Evolutionary conservation across 1,284 basidiomycete species (phyloP), one percentile per base, ranked within the genome.

Genomic region (Microbotryum saponariae): DNA sequence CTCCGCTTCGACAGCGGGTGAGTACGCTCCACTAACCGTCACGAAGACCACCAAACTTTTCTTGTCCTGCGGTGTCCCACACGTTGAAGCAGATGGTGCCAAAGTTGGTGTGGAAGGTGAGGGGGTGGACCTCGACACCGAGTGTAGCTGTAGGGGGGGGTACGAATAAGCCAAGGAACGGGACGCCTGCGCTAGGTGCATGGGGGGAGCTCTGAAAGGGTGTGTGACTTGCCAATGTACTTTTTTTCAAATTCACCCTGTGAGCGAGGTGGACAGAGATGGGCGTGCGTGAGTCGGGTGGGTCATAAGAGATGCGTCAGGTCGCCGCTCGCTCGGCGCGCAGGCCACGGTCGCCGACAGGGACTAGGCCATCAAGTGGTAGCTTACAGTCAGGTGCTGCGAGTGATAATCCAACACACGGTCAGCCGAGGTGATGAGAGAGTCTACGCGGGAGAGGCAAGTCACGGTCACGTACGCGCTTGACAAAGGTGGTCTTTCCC

Each of bases 21-120:
- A 31, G 31, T 31, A 9, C 8, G 31, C 31, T 31, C 31, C 37
- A 42, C 37, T 14, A 0, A 42, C 92, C 92, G 78, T 96, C 92
- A 71, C 93, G 89, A 67, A 97, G 87, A 75, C 92, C 92, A 81
- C 93, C 92, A 72, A 99, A 99, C 82, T 98, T 98, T 80, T 98
- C 96, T 81, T 99, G 96, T 57, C 96, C 96, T 60, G 96, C 96
- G 50, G 96, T 99, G 79, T 99, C 96, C 96, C 96, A 99, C 60
- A 97, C 94, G 78, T 98, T 98, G 85, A 99, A 99, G 82, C 89
- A 89, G 81, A 99, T 93, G 62, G 88, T 91, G 73, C 96, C 96
- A 74, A 89, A 94, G 85, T 97, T 97, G 82, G 96, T 99, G 74
- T 90, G 83, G 84, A 99, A 99, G 51, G 82, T 71, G 58, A 98